Evolutionary conservation across 306 rosid genomes (phyloP), one percentile per base, ranked within the genome.

Genomic region (Urtica urens): DNA sequence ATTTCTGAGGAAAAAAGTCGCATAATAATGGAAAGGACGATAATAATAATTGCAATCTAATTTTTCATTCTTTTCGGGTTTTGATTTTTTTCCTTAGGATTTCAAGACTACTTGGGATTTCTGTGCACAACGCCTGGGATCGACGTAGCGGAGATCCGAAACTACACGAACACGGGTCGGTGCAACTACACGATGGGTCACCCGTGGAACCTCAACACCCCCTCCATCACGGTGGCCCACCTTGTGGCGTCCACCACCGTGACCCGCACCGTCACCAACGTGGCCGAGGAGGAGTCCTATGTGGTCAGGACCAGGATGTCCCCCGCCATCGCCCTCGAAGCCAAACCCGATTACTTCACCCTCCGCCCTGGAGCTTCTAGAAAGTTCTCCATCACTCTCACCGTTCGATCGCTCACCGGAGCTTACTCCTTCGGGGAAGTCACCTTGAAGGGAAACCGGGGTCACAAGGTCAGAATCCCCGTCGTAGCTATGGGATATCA

Each of bases 391-490:
- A 78, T 82, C 41, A 77, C 81, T 16, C 81, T 92, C 17, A 79
- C 99, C 0, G 78, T 64, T 54, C 79, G 96, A 3, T 78, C 93
- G 1, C 63, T 82, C 57, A 79, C 82, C 0, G 83, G 94, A 65
- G 19, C 62, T 8, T 92, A 92, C 57, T 75, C 87, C 63, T 92
- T 92, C 12, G 99, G 99, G 3, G 81, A 92, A 75, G 76, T 92
- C 55, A 18, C 86, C 38, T 48, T 92, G 86, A 82, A 92, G 69
- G 99, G 99, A 9, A 92, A 77, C 75, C 56, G 93, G 64, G 96
- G 96, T 18, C 99, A 92, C 80, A 76, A 82, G 78, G 93, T 92
- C 58, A 92, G 99, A 72, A 78, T 92, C 52, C 87, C 96, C 15
- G 99, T 92, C 34, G 67, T 78, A 49, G 96, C 87, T 27, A 92